These are phyloP conservation scores for Gnomoniopsis smithogilvyi DNA, from an alignment of 2,329 filamentous ascomycete species.

Conservation along the genomic window DNA sequence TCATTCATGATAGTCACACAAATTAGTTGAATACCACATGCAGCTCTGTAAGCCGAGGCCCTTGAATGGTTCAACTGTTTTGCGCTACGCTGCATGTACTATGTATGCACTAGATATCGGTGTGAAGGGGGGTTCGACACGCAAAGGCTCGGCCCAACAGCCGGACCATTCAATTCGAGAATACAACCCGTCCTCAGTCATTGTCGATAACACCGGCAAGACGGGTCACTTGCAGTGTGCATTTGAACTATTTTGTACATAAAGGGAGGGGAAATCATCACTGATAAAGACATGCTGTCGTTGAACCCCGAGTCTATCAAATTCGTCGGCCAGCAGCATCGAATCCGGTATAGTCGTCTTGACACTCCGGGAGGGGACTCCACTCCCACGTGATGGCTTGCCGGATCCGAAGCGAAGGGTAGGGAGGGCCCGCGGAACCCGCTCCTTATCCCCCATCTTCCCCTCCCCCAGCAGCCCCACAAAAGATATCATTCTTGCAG, in stretches of 20 bases:
- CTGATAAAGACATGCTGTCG: neutral
- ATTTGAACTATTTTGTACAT: neutral
- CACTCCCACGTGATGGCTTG: neutral
- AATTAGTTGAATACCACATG: too few relatives aligned
- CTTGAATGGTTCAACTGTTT: too few relatives aligned
- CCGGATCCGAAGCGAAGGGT: neutral
- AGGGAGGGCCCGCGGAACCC: constrained; percentile 1
- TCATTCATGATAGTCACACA: too few relatives aligned
- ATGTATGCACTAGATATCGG: too few relatives aligned
- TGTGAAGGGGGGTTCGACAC: too few relatives aligned
- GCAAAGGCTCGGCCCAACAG: too few relatives aligned
- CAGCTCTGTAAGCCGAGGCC: too few relatives aligned
- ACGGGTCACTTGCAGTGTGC: neutral
- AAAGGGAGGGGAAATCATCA: neutral
- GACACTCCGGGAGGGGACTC: neutral
- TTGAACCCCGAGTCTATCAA: constrained; percentile 4
- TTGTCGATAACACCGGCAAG: too few relatives aligned
- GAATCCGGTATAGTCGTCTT: neutral
- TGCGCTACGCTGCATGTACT: too few relatives aligned
- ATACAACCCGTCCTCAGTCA: too few relatives aligned
- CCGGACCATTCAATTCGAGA: too few relatives aligned
- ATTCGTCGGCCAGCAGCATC: neutral
- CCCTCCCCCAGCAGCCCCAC: neutral
- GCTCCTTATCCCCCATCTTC: neutral
- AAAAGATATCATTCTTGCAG: neutral